Conservation (phyloP, 768 basidiomycete genomes). For the Kwoniella bestiolae region DNA sequence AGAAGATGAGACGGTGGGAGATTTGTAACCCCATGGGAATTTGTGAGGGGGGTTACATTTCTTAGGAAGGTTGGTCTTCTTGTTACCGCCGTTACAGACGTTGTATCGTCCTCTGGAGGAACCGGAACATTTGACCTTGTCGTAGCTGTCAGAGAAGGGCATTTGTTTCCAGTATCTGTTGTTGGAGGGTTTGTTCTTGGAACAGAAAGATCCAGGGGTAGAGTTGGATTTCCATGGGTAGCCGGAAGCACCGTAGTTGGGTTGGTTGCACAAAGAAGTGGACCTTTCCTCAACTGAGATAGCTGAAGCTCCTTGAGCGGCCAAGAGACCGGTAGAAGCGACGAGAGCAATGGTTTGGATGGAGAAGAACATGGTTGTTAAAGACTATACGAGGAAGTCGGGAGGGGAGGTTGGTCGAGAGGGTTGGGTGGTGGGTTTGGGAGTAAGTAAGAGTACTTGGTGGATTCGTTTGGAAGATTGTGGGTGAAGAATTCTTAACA, state of each 20-base stretch:
- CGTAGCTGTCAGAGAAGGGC: constrained; percentile 33
- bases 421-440: constrained; percentile 6
- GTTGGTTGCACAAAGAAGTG: constrained; percentile 29
- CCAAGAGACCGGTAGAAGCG: constrained; percentile 21
- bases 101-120: constrained; percentile 16
- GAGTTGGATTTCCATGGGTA: constrained; percentile 33
- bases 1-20: constrained; percentile 7
- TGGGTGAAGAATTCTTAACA: constrained; percentile 23
- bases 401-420: constrained; percentile 25
- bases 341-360: constrained; percentile 27
- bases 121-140: constrained; percentile 24
- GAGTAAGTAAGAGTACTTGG: constrained; percentile 11
- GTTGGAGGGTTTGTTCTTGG: constrained; percentile 34
- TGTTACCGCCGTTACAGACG: constrained; percentile 39
- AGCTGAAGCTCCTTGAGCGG: constrained; percentile 15
- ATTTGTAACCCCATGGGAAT: constrained; percentile 3
- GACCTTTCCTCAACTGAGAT: constrained; percentile 19
- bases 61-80: constrained; percentile 23
- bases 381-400: constrained; percentile 15
- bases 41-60: constrained; percentile 38
- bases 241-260: constrained; percentile 34
- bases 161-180: constrained; percentile 27
- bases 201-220: constrained; percentile 36
- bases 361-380: constrained; percentile 41
- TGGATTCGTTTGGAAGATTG: constrained; percentile 25